Base-by-base conservation (phyloP, 139 green algal species). In the Mesostigma viride region DNA sequence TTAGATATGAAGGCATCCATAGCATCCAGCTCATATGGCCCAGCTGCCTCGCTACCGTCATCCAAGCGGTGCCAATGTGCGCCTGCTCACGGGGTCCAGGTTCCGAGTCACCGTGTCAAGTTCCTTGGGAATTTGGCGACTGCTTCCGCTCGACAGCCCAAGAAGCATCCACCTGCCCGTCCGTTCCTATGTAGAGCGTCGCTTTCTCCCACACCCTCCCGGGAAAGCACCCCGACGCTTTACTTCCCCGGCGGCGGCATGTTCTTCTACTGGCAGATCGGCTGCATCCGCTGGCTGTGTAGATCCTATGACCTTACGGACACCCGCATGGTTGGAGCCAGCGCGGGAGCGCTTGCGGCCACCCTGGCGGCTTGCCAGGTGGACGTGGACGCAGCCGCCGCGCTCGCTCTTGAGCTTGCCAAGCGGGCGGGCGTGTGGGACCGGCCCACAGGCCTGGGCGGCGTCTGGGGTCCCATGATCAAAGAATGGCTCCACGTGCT, bases 401-500 rank as follows among this genome's bases (percentile, higher is more conserved):
- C 64, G 28, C n/a, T 44, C n/a, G 68, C 68, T 20, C 72, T 74
- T 14, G 11, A 74, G n/a, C 61, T 74, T 26, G 72, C 68, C 4
- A 36, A 72, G 2, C 26, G 64, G 24, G 63, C 72, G 5, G 11
- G 24, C 0, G 33, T 74, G 5, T 74, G 68, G 68, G 68, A 74
- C 31, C 28, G 61, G 17, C 71, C 73, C 3, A 51, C 44, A 71
- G 85, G 86, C 0, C 66, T 92, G 58, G 61, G 58, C 8, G 85
- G 85, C 32, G 76, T 91, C 26, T 92, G 84, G 84, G 86, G 86
- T 2, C 35, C 47, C 1, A 58, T 91, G 2, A 72, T 91, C 2
- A 60, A 78, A 3, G 27, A 80, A 63, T 91, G 86, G 86, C 69
- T 91, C 61, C 63, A 87, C 11, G 71, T 79, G 62, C 69, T 91